Percentiles rank a stretch among this genome's conserved stretches.
Conservation (phyloP, 768 basidiomycete species). For the Paxillus ammoniavirescens region DNA sequence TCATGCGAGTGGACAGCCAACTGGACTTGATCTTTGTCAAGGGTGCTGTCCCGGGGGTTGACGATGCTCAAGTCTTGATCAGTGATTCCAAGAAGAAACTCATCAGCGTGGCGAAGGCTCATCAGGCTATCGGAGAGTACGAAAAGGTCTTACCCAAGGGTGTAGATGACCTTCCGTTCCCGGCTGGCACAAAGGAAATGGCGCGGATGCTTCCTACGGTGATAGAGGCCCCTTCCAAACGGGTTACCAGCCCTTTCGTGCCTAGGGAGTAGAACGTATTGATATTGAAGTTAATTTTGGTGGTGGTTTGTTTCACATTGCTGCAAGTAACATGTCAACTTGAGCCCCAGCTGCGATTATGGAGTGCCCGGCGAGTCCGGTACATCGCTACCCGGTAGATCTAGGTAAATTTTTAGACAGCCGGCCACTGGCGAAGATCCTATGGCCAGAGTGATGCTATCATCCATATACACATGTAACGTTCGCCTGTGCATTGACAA, state of each 20-base stretch:
- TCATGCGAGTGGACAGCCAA: slow-evolving; percentile 82
- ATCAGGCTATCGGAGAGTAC: slow-evolving; percentile 68
- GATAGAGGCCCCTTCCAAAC: slow-evolving; percentile 69
- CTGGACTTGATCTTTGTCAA: slow-evolving; percentile 89
- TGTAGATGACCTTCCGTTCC: slow-evolving; percentile 86
- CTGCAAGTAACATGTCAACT: neutral
- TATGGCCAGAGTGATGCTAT: too few species aligned
- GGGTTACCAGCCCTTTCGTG: slow-evolving; percentile 76
- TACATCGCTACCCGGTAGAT: too few species aligned
- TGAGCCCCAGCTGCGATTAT: too few species aligned
- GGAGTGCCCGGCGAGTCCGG: too few species aligned
- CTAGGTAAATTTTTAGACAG: too few species aligned
- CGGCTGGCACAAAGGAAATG: slow-evolving; percentile 80
- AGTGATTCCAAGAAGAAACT: slow-evolving; percentile 90
- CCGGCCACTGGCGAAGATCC: too few species aligned
- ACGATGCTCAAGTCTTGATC: slow-evolving; percentile 83
- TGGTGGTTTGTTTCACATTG: neutral
- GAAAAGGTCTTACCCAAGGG: slow-evolving; percentile 81
- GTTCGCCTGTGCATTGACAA: too few species aligned
- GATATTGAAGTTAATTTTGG: slow-evolving; percentile 5
- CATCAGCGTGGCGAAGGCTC: slow-evolving; percentile 54
- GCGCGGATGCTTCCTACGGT: slow-evolving; percentile 64
- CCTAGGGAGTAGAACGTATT: slow-evolving; percentile 55
- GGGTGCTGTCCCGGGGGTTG: slow-evolving; percentile 88
- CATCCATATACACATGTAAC: too few species aligned